Percentiles rank a stretch among this genome's conserved stretches.
These are phyloP conservation scores for Cyberlindnera meyerae DNA, from an alignment of 805 yeast genomes.

Conservation along the genomic window DNA sequence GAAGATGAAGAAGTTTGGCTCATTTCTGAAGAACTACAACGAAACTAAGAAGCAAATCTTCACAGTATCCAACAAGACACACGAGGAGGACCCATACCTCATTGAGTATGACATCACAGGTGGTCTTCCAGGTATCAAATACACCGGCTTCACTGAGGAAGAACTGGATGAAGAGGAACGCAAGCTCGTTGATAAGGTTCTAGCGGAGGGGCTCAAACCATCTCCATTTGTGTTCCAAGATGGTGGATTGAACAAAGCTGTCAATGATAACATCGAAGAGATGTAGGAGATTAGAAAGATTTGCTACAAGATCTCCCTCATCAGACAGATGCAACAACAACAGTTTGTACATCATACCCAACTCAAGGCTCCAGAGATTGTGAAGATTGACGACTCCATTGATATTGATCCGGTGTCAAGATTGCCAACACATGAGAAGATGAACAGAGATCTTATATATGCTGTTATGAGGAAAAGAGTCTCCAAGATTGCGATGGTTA, in stretches of 20 bases:
- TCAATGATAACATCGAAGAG: constrained; percentile 62
- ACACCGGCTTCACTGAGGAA: constrained; percentile 47
- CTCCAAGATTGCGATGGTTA: constrained; percentile 80
- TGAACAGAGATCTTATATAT: constrained; percentile 56
- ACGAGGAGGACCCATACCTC: constrained; percentile 39
- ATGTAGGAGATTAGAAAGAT: constrained; percentile 86
- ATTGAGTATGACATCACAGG: constrained; percentile 83
- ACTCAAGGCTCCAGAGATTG: constrained; percentile 63
- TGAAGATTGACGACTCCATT: constrained; percentile 48
- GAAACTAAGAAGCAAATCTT: constrained; percentile 31
- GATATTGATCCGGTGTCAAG: constrained; percentile 85
- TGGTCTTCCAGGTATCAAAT: constrained; percentile 64
- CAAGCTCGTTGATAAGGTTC: constrained; percentile 35
- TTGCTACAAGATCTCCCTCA: constrained; percentile 82
- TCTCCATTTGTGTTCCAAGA: constrained; percentile 39
- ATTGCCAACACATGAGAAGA: constrained; percentile 61
- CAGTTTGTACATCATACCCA: constrained; percentile 71
- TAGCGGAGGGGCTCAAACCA: constrained; percentile 32
- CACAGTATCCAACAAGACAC: constrained; percentile 29
- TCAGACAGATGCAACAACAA: constrained; percentile 86
- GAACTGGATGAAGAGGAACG: constrained; percentile 42
- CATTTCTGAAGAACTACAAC: constrained; percentile 26
- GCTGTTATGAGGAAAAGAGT: constrained; percentile 64
- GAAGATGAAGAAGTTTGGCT: constrained; percentile 57
- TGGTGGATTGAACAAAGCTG: constrained; percentile 55